Percentiles rank a stretch among this genome's conserved stretches.
phyloP scores from a whole-genome alignment of 441 rosid species.

The Adansonia gregorii region DNA sequence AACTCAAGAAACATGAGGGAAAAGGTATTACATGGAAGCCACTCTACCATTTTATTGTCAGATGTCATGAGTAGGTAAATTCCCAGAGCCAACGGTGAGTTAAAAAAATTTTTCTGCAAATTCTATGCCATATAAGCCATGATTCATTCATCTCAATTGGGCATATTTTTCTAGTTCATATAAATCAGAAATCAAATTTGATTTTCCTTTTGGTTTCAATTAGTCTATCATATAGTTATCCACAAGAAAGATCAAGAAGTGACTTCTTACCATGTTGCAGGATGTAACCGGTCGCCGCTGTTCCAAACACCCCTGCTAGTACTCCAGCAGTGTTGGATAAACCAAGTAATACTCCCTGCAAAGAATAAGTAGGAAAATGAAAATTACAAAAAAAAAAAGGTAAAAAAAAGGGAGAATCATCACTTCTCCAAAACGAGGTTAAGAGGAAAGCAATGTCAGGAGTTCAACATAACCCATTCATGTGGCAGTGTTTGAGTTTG shows the following conservation, averaged over 20 bases:
- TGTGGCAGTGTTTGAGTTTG: background rate
- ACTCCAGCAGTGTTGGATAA: slow-evolving; percentile 93
- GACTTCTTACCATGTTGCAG: slow-evolving; percentile 71
- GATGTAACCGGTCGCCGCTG: slow-evolving; percentile 95
- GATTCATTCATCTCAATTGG: background rate
- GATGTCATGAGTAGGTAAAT: background rate
- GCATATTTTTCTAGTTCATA: background rate
- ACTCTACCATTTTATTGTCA: background rate
- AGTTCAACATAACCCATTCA: background rate
- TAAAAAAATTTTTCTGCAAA: background rate
- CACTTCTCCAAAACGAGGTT: background rate
- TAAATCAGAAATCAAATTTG: background rate
- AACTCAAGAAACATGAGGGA: background rate
- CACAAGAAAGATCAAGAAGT: background rate
- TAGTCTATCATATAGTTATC: background rate
- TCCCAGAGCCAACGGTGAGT: background rate
- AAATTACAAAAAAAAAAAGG: background rate
- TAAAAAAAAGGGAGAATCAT: background rate
- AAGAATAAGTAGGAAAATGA: background rate
- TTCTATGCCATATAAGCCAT: background rate
- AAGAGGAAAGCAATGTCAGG: background rate
- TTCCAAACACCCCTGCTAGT: slow-evolving; percentile 90
- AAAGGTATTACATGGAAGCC: background rate
- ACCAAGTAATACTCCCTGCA: slow-evolving; percentile 88
- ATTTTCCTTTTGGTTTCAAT: background rate